Conservation (phyloP, 169 alveolate species). For the Plasmodium cynomolgi region DNA sequence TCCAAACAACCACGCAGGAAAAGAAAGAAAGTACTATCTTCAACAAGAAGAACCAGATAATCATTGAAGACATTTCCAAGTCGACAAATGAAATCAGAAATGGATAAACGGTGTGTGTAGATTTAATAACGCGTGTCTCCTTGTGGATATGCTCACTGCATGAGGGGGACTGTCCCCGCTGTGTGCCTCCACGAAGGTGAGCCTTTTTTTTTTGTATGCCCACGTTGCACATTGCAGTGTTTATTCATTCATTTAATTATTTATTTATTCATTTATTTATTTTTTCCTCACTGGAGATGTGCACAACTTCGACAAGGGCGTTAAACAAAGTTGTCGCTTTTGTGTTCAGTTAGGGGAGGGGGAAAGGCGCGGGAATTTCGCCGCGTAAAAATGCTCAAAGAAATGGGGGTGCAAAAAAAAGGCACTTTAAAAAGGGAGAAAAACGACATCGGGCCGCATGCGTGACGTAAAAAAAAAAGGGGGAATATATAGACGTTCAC, state of each 20-base stretch:
- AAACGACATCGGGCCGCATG: neutral
- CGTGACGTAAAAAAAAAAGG: neutral
- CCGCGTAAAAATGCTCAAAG: neutral
- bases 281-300: neutral
- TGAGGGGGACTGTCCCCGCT: neutral
- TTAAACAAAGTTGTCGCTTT: neutral
- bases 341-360: neutral
- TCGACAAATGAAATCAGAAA: conserved; percentile 45
- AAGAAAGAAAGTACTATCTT: conserved; percentile 47
- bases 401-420: neutral
- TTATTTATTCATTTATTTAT: too few relatives aligned
- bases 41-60: conserved; percentile 44
- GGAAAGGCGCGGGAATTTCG: neutral
- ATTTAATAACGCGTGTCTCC: neutral
- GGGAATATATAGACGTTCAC: neutral
- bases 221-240: neutral
- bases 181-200: neutral
- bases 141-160: neutral
- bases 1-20: conserved; percentile 12
- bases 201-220: neutral
- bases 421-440: neutral
- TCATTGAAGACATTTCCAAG: conserved; percentile 43
- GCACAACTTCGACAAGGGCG: neutral
- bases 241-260: neutral
- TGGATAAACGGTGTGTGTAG: neutral